Evolutionary conservation across 2,329 filamentous ascomycete species (phyloP), one percentile per base, ranked within the genome.

Genomic region (Colletotrichum paranaense): DNA sequence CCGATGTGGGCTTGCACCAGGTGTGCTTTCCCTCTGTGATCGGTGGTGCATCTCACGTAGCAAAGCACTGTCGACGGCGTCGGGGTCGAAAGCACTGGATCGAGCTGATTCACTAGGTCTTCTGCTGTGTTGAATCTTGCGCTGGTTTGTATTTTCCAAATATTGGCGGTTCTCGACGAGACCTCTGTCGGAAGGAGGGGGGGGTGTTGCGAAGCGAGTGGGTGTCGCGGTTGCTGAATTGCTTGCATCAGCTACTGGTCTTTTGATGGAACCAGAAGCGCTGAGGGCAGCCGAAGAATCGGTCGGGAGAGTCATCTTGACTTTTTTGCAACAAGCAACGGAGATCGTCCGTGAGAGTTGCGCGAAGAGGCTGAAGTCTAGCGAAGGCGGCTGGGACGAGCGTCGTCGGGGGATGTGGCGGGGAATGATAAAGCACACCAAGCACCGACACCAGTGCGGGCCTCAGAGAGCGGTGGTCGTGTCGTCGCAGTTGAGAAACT

Each of bases 1-100:
- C 77, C 89, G 84, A 79, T 87, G 87, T 49, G 89, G 89, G 75
- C 88, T 91, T 2, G 85, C 85, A 62, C 84, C 84, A 0, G 88
- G 86, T 1, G 88, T 87, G 75, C 86, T 87, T 67, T 90, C 88
- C 68, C 87, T 83, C 69, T 86, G 86, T 19, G 87, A 84, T 38
- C 83, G 83, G 72, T 86, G 84, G 72, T 86, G 84, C n/a, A 89
- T 78, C 75, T 90, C 88, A 74, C 87, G 84, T 16, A 88, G 82
- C 62, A 90, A 78, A 30, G 88, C 88, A 73, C 82, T 84, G 68
- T 89, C 86, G 55, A 90, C 82, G 4, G 83, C 84, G 59, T 89
- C 86, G 26, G 86, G 78, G 74, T 90, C 88, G 52, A 90, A 79
- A 2, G 79, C 81, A 28, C 79, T 80, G n/a, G 78, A 75, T 24